Evolutionary conservation across 129 eudicot species (phyloP), one percentile per base, ranked within the genome.

Genomic region (Kitagawia praeruptora): DNA sequence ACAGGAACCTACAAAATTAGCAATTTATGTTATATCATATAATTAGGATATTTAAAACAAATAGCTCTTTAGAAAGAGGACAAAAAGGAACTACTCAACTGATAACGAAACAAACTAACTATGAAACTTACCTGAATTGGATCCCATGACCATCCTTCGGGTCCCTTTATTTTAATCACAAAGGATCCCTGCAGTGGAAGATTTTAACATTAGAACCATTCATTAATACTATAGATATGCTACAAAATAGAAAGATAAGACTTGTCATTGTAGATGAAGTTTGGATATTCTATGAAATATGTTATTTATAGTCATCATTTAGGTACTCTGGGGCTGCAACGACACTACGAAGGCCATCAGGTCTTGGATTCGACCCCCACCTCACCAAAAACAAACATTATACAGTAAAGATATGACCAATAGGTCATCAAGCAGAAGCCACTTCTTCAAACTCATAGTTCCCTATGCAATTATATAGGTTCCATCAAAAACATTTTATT

Each of bases 111-210:
- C 67, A 41, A 28, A 31, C 7, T 8, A 85, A 75, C 58, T 31
- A 34, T 34, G 28, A 73, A 45, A 84, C 88, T 84, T 83, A 95
- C 99, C 87, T 84, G 92, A 80, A 89, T 87, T 70, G 96, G 99
- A 80, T 88, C 81, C 96, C 92, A 92, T 74, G 99, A 87, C 99
- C 99, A 95, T 80, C 99, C 99, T 82, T 89, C 90, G 48, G 99
- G 96, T 76, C 97, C 99, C 87, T 87, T 95, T 79, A 95, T 85
- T 83, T 95, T 95, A 47, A 95, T 86, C 78, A 95, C 80, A 86
- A 88, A 95, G 67, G 99, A 90, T 45, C 99, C 99, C 99, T 95
- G 93, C 84, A 82, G 79, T 80, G 25, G 83, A 80, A 74, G 40
- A 13, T 19, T 77, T 66, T 81, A 61, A 79, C 77, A 74, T 46